Conservation (phyloP, 1,284 basidiomycete species). For the Leccinum pachyderme region DNA sequence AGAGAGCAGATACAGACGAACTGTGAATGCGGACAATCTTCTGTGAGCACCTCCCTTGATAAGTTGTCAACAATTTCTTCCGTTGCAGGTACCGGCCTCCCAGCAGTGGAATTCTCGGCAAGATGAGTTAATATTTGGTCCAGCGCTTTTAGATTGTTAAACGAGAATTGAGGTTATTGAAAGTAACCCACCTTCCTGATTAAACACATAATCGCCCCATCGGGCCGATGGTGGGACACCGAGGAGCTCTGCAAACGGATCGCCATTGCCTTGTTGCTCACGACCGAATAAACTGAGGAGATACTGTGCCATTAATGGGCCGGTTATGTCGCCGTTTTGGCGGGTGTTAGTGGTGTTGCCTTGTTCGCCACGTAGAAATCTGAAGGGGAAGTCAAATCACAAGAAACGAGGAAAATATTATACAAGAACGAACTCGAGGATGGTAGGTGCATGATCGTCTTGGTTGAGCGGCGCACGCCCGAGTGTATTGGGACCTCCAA, state of each 20-base stretch:
- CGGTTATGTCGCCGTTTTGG: slow-evolving; percentile 46
- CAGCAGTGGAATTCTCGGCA: slow-evolving; percentile 67
- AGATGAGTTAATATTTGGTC: slow-evolving; percentile 77
- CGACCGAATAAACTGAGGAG: slow-evolving; percentile 58
- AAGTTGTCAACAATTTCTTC: slow-evolving; percentile 67
- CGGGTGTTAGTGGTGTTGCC: slow-evolving; percentile 21
- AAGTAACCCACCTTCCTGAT: slow-evolving; percentile 64
- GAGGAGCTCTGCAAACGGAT: slow-evolving; percentile 41
- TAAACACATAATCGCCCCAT: slow-evolving; percentile 82
- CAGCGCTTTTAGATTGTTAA: slow-evolving; percentile 48
- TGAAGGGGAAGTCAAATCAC: slow-evolving; percentile 17
- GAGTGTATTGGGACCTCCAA: slow-evolving; percentile 41
- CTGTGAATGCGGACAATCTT: slow-evolving; percentile 50
- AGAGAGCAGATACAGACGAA: not conserved
- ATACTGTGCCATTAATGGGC: slow-evolving; percentile 68
- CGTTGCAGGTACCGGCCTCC: slow-evolving; percentile 70
- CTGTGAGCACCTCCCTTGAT: slow-evolving; percentile 58
- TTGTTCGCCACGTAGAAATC: slow-evolving; percentile 36
- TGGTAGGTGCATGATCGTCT: slow-evolving; percentile 37
- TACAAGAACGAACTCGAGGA: slow-evolving; percentile 44
- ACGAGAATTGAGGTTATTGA: not conserved
- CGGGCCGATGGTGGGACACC: slow-evolving; percentile 37
- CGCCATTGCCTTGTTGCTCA: slow-evolving; percentile 35
- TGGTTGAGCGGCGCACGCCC: slow-evolving; percentile 16
- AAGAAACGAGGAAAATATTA: not conserved